A percentile compares a stretch with the other conserved stretches of the same genome.
phyloP scores from a whole-genome alignment of 805 yeast genomes.

The Saccharomycopsis capsularis region DNA sequence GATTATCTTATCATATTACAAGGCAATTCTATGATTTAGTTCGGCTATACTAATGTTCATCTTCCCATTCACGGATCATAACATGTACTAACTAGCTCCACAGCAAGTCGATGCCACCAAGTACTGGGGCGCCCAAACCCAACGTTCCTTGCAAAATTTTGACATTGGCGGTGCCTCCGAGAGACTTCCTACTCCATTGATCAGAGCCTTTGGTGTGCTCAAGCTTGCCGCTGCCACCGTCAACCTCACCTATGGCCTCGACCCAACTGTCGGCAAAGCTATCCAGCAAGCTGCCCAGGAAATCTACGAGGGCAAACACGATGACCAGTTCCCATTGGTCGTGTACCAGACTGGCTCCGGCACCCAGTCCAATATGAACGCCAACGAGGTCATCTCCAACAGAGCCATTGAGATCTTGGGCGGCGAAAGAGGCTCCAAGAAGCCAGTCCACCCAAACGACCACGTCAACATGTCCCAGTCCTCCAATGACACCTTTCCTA shows the following conservation, averaged over 20 bases:
- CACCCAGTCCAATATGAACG: conserved; percentile 97
- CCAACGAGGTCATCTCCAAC: conserved; percentile 96
- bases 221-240: conserved; percentile 94
- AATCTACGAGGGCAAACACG: conserved; percentile 82
- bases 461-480: conserved; percentile 98
- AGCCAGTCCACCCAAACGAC: conserved; percentile 96
- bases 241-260: conserved; percentile 77
- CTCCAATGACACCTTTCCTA: conserved; percentile 98
- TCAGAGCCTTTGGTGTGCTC: conserved; percentile 85
- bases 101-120: conserved; percentile 70
- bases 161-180: conserved; percentile 92
- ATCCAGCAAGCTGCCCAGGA: conserved; percentile 93
- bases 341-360: conserved; percentile 99
- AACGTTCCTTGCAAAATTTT: conserved; percentile 86
- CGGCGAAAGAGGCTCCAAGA: conserved; percentile 85
- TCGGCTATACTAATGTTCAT: neutral
- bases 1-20: too few relatives aligned
- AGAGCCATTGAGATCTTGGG: conserved; percentile 95
- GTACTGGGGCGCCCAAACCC: conserved; percentile 99
- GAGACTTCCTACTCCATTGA: conserved; percentile 83
- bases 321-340: conserved; percentile 93
- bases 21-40: neutral
- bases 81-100: neutral
- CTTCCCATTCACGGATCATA: neutral
- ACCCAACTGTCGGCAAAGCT: conserved; percentile 73